Percentiles rank a stretch among this genome's conserved stretches.
Evolutionary conservation across 768 basidiomycete species (phyloP).

Genomic region (Cystobasidium tubakii): DNA sequence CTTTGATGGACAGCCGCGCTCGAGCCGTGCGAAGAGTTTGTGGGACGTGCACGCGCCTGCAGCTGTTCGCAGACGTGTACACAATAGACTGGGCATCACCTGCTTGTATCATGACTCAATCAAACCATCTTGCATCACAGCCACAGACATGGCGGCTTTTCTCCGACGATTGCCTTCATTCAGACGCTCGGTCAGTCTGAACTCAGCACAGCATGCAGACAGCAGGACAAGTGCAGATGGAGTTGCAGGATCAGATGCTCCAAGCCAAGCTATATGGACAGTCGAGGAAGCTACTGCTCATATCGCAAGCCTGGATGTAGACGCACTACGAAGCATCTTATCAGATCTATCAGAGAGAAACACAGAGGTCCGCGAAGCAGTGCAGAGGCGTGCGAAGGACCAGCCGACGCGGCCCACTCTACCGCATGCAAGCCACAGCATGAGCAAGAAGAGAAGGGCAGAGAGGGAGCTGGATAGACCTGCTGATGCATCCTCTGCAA

Average conservation of each 20-base stretch:
- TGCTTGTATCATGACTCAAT: neutral
- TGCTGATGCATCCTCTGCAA: neutral
- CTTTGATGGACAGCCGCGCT: neutral
- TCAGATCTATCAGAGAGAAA: neutral
- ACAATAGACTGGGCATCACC: no score
- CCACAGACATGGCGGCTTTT: neutral
- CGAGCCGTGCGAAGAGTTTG: neutral
- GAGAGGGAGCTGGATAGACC: neutral
- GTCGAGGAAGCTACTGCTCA: neutral
- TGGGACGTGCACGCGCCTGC: neutral
- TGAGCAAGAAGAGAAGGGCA: constrained; percentile 22
- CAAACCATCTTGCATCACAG: no score
- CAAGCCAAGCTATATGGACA: neutral
- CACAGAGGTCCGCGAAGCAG: neutral
- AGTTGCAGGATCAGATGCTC: neutral
- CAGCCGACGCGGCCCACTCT: neutral
- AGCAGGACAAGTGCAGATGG: neutral
- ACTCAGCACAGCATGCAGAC: neutral
- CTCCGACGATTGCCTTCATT: neutral
- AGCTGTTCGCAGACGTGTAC: no score
- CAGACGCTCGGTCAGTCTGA: neutral
- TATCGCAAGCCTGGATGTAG: neutral
- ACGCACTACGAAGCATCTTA: neutral
- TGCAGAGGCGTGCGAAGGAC: neutral
- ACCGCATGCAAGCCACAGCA: neutral